Evolutionary conservation across 768 basidiomycete species (phyloP).

Genomic region (Chalciporus sphaerocephalus): DNA sequence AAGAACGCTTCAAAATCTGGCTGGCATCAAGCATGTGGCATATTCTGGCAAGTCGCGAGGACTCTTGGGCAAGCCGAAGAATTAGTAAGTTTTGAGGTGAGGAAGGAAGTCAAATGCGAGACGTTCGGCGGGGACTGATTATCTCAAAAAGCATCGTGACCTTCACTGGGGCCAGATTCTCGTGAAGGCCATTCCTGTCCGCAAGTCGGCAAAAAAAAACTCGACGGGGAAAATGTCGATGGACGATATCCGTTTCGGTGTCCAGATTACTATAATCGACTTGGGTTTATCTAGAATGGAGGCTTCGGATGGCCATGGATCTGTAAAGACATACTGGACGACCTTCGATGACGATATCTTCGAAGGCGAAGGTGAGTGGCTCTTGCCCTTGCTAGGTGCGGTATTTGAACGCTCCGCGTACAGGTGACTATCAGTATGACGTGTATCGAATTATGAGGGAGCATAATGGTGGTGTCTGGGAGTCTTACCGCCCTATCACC

Average conservation of each 20-base stretch:
- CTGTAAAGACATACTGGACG: slow-evolving; percentile 58
- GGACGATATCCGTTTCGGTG: slow-evolving; percentile 64
- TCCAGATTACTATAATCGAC: slow-evolving; percentile 86
- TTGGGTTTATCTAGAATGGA: slow-evolving; percentile 88
- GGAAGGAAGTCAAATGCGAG: slow-evolving; percentile 13
- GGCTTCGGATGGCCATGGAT: slow-evolving; percentile 44
- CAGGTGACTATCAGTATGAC: slow-evolving; percentile 92
- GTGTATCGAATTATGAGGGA: slow-evolving; percentile 85
- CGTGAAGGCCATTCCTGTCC: slow-evolving; percentile 51
- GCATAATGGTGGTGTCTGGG: slow-evolving; percentile 63
- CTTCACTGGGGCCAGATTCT: slow-evolving; percentile 98
- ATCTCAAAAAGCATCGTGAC: slow-evolving; percentile 77
- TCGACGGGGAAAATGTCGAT: slow-evolving; percentile 42
- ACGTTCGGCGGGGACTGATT: slow-evolving; percentile 1
- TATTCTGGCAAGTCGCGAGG: slow-evolving; percentile 88
- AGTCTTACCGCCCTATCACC: slow-evolving; percentile 71
- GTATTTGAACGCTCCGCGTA: slow-evolving; percentile 12
- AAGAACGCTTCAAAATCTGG: slow-evolving; percentile 46
- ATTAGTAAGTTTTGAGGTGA: slow-evolving; percentile 81
- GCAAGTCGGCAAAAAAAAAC: slow-evolving; percentile 33
- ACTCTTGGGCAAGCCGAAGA: slow-evolving; percentile 78
- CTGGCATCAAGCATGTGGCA: slow-evolving; percentile 85
- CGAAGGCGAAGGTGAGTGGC: slow-evolving; percentile 77
- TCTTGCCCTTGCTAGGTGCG: not conserved
- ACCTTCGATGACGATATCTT: slow-evolving; percentile 87